These are phyloP conservation scores for Porphyrellus sp. DNA, from an alignment of 1,284 basidiomycete species.

Conservation along the genomic window DNA sequence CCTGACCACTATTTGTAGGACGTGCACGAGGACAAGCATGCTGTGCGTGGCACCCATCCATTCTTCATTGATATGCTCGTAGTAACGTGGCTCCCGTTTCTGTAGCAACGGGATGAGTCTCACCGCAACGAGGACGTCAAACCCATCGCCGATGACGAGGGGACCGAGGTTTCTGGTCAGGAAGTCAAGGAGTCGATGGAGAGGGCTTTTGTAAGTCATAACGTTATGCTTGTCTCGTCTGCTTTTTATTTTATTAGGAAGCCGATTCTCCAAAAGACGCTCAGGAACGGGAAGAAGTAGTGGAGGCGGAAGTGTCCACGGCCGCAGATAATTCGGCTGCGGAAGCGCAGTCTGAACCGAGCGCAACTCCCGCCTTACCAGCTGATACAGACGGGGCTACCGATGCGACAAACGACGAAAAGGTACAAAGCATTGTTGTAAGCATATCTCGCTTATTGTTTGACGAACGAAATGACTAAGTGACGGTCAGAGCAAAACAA, in stretches of 20 bases:
- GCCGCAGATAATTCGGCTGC: not conserved
- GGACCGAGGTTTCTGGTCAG: constrained; percentile 32
- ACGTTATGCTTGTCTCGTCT: not conserved
- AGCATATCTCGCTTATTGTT: constrained; percentile 6
- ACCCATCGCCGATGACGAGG: constrained; percentile 35
- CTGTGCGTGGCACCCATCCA: constrained; percentile 12
- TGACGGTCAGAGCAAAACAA: constrained; percentile 1
- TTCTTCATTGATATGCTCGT: not conserved
- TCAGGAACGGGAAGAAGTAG: constrained; percentile 26
- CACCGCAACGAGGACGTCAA: constrained; percentile 1
- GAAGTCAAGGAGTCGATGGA: constrained; percentile 38
- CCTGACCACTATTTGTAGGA: constrained; percentile 21
- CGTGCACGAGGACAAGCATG: constrained; percentile 7
- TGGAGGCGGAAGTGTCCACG: constrained; percentile 1
- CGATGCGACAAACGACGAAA: constrained; percentile 7
- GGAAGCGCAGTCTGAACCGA: constrained; percentile 3
- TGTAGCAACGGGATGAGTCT: constrained; percentile 24
- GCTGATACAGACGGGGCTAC: constrained; percentile 2
- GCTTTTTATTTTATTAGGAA: constrained; percentile 21
- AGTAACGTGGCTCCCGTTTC: constrained; percentile 6
- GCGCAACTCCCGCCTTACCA: not conserved
- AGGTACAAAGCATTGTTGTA: constrained; percentile 11
- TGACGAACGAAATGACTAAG: constrained; percentile 8
- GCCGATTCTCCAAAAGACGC: constrained; percentile 35
- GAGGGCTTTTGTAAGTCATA: constrained; percentile 32